A percentile compares a stretch with the other conserved stretches of the same genome.
Evolutionary conservation across 371 early-diverging fungal genomes (phyloP).

Genomic region (Lichtheimia hyalospora): DNA sequence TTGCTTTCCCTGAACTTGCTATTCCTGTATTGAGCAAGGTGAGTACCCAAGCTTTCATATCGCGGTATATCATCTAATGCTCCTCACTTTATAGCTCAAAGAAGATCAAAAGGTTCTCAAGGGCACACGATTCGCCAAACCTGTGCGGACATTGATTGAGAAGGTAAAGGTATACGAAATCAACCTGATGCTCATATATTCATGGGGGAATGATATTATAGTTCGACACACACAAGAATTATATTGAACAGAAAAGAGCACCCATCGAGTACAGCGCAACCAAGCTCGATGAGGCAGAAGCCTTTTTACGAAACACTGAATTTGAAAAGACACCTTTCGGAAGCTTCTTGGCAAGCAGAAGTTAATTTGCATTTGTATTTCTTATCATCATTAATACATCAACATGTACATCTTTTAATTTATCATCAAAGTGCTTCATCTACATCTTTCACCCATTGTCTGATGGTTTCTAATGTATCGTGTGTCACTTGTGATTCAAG

Average conservation of each 20-base stretch:
- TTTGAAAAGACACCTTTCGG: conserved; percentile 68
- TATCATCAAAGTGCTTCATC: too few species aligned
- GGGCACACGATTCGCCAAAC: conserved; percentile 71
- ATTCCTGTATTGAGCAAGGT: conserved; percentile 77
- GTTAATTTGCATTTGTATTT: not conserved
- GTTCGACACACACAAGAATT: conserved; percentile 75
- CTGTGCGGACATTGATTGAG: conserved; percentile 76
- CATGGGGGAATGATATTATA: conserved; percentile 10
- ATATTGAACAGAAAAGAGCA: conserved; percentile 74
- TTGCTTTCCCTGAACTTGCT: conserved; percentile 92
- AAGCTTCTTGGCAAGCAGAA: conserved; percentile 44
- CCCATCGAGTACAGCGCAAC: conserved; percentile 77
- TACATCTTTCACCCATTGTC: too few species aligned
- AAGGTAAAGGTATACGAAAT: conserved; percentile 47
- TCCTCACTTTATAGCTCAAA: conserved; percentile 42
- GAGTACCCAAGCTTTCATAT: not conserved
- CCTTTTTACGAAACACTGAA: conserved; percentile 54
- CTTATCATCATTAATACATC: not conserved
- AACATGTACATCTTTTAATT: not conserved
- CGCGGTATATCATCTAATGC: not conserved
- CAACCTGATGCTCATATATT: not conserved
- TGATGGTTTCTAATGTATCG: too few species aligned
- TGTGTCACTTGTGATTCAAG: too few species aligned
- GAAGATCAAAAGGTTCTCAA: conserved; percentile 51
- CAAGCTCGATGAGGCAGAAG: conserved; percentile 61